phyloP scores from a whole-genome alignment of 805 yeast species.

The Isabelozyma heimii region DNA sequence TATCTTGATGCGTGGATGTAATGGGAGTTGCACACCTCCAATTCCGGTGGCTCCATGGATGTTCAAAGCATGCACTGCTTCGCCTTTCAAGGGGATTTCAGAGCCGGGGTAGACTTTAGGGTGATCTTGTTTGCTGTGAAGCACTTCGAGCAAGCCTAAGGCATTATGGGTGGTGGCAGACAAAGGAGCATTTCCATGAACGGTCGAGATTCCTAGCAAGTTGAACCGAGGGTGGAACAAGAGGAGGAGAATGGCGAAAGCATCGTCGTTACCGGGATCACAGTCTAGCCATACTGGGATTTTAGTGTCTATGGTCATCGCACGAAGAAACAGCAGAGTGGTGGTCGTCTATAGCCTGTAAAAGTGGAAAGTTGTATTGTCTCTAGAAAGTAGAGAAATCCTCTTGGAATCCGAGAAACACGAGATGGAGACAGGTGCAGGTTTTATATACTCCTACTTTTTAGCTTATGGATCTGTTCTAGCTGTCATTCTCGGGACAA shows the following conservation, averaged over 20 bases:
- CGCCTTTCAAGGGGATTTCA: slow-evolving; percentile 50
- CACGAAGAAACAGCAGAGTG: neutral
- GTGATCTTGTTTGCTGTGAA: slow-evolving; percentile 36
- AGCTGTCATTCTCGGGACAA: slow-evolving; percentile 13
- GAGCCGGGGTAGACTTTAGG: slow-evolving; percentile 71
- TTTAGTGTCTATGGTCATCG: slow-evolving; percentile 4
- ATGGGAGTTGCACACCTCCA: slow-evolving; percentile 68
- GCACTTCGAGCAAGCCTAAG: slow-evolving; percentile 60
- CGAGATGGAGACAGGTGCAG: no score
- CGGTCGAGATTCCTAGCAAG: slow-evolving; percentile 69
- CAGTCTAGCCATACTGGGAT: slow-evolving; percentile 85
- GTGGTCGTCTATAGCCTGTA: no score
- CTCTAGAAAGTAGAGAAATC: no score
- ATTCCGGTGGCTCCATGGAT: slow-evolving; percentile 76
- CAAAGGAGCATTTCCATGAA: slow-evolving; percentile 68
- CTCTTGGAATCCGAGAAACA: no score
- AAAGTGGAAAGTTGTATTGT: no score
- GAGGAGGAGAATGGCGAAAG: slow-evolving; percentile 68
- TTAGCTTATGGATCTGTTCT: neutral
- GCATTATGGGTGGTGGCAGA: slow-evolving; percentile 68
- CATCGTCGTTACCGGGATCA: slow-evolving; percentile 91
- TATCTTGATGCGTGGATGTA: slow-evolving; percentile 35
- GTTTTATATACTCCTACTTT: no score
- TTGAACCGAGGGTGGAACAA: slow-evolving; percentile 56
- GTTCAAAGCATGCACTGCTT: slow-evolving; percentile 52